phyloP scores from a whole-genome alignment of 2,329 filamentous ascomycete species.

The Cladophialophora yegresii region DNA sequence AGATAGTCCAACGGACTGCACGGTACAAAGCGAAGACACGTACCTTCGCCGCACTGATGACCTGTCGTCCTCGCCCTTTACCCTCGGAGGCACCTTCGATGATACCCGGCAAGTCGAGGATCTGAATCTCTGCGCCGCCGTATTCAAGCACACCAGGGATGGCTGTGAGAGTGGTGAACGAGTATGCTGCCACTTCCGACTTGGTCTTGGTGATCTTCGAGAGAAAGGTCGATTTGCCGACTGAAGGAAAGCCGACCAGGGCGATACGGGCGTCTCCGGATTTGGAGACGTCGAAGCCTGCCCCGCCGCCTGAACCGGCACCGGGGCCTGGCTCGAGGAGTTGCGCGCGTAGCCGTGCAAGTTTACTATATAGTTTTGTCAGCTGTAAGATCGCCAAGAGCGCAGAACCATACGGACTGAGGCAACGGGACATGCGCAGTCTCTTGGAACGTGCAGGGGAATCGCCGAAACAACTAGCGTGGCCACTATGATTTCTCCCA shows the following conservation, averaged over 20 bases:
- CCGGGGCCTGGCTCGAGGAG: constrained; percentile 86
- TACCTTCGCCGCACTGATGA: constrained; percentile 91
- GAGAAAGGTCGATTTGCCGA: constrained; percentile 98
- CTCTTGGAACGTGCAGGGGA: not conserved
- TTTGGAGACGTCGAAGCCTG: constrained; percentile 90
- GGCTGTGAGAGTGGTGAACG: constrained; percentile 95
- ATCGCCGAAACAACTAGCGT: not conserved
- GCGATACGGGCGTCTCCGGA: constrained; percentile 95
- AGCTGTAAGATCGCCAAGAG: constrained; percentile 4
- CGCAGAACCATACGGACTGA: not conserved
- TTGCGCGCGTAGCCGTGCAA: constrained; percentile 90
- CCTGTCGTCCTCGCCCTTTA: constrained; percentile 91
- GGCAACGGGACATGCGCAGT: not conserved
- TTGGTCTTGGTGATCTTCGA: constrained; percentile 98
- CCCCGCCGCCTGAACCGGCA: constrained; percentile 72
- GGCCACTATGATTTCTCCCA: not conserved
- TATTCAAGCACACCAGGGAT: constrained; percentile 98
- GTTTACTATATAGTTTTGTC: constrained; percentile 65
- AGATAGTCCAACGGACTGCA: no score
- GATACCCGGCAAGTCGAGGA: constrained; percentile 95
- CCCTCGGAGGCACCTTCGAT: constrained; percentile 96
- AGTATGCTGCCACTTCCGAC: constrained; percentile 92
- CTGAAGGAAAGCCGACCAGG: constrained; percentile 96
- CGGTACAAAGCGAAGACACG: not conserved
- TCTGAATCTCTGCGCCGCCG: constrained; percentile 95